Conservation (phyloP, 2,329 filamentous ascomycete species). For the Chaetoscypha palmicola region DNA sequence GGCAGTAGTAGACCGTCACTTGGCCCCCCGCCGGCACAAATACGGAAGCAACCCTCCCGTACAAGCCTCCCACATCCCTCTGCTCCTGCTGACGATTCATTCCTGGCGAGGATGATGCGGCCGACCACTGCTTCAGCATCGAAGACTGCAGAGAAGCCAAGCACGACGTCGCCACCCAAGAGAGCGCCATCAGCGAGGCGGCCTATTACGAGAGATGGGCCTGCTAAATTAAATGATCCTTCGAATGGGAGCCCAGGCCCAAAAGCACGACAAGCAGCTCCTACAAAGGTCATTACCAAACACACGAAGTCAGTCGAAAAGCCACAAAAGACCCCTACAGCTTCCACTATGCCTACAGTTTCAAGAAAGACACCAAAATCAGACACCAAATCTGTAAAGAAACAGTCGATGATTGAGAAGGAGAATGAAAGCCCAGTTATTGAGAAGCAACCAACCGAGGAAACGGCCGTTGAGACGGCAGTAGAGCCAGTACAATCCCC, state of each 20-base stretch:
- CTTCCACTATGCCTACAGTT: not conserved
- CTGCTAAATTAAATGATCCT: constrained; percentile 15
- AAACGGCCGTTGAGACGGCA: not conserved
- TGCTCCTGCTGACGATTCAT: constrained; percentile 58
- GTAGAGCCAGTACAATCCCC: constrained; percentile 6
- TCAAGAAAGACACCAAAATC: constrained; percentile 1
- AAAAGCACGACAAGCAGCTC: constrained; percentile 12
- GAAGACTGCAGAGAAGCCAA: constrained; percentile 58
- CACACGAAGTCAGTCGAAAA: constrained; percentile 12
- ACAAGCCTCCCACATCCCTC: constrained; percentile 44
- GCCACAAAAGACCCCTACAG: constrained; percentile 4
- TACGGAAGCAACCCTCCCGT: constrained; percentile 44
- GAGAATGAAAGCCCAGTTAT: not conserved
- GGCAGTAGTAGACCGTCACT: constrained; percentile 34
- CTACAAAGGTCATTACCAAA: constrained; percentile 13
- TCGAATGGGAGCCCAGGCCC: constrained; percentile 10
- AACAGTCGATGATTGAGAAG: constrained; percentile 14
- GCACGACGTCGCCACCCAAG: constrained; percentile 39
- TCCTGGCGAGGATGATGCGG: constrained; percentile 76
- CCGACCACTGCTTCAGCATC: constrained; percentile 64
- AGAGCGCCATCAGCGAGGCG: constrained; percentile 22
- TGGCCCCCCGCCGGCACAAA: constrained; percentile 42
- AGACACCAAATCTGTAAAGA: constrained; percentile 2
- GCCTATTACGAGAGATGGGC: constrained; percentile 25
- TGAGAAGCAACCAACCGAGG: not conserved